These are phyloP conservation scores for Babesia ovis DNA, from an alignment of 169 alveolate genomes.

Conservation along the genomic window DNA sequence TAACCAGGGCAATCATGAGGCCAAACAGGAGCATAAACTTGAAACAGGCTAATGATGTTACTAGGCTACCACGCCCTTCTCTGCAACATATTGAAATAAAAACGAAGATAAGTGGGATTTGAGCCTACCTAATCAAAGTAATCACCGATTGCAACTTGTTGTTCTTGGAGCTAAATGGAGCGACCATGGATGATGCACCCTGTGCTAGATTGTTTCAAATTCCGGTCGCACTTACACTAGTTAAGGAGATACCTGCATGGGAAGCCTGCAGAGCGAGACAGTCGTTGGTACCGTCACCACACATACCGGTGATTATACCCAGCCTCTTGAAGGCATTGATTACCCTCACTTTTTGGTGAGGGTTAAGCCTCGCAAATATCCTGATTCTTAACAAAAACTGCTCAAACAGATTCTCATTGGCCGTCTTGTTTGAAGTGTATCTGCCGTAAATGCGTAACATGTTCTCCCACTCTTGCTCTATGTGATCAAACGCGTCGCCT, in stretches of 20 bases:
- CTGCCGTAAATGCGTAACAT: conserved; percentile 45
- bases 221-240: conserved; percentile 63
- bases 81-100: conserved; percentile 17
- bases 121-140: conserved; percentile 69
- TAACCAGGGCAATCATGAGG: conserved; percentile 83
- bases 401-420: conserved; percentile 51
- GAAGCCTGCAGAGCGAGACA: conserved; percentile 91
- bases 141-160: conserved; percentile 84
- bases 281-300: conserved; percentile 94
- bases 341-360: conserved; percentile 79
- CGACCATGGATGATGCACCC: conserved; percentile 87
- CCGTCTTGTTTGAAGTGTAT: conserved; percentile 37
- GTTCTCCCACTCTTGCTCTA: conserved; percentile 58
- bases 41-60: conserved; percentile 87
- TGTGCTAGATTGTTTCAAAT: not conserved
- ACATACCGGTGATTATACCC: conserved; percentile 88
- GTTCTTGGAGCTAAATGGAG: conserved; percentile 86
- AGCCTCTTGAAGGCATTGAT: conserved; percentile 80
- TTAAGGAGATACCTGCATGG: conserved; percentile 90
- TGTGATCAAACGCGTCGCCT: conserved; percentile 64
- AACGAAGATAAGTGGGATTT: not conserved
- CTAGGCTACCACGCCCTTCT: conserved; percentile 89
- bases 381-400: conserved; percentile 57
- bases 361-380: conserved; percentile 63
- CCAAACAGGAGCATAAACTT: conserved; percentile 88